Evolutionary conservation across 2,329 filamentous ascomycete species (phyloP).

Genomic region (Exophiala bonariae): DNA sequence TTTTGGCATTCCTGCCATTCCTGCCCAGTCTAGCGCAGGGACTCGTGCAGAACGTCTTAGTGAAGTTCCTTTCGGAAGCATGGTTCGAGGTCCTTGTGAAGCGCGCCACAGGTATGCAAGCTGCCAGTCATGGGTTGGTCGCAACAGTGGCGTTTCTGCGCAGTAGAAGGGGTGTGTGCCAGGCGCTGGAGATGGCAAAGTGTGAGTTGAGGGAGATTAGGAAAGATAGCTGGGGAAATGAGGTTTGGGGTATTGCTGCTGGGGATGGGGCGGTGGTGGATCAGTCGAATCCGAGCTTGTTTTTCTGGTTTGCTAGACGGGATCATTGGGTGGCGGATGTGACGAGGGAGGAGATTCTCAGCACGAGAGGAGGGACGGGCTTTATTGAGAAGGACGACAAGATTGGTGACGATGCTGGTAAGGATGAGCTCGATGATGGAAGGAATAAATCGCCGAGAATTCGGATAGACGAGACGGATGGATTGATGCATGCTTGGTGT

Average conservation of each 20-base stretch:
- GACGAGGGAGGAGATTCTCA: constrained; percentile 57
- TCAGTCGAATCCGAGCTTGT: constrained; percentile 40
- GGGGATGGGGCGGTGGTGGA: constrained; percentile 4
- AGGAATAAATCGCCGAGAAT: constrained; percentile 48
- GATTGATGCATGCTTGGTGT: constrained; percentile 61
- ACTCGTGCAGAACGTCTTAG: constrained; percentile 43
- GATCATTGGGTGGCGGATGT: constrained; percentile 64
- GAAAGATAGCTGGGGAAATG: constrained; percentile 57
- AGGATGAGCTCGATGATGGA: not conserved
- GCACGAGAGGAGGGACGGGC: constrained; percentile 35
- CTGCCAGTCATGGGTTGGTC: constrained; percentile 41
- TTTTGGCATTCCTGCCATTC: constrained; percentile 52
- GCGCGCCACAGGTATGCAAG: constrained; percentile 42
- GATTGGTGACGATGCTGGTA: constrained; percentile 1
- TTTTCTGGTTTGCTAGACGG: constrained; percentile 59
- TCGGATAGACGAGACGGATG: constrained; percentile 53
- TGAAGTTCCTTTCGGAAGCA: constrained; percentile 40
- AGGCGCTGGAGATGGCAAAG: constrained; percentile 59
- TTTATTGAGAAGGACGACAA: not conserved
- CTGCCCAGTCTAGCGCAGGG: constrained; percentile 41
- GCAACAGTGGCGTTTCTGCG: constrained; percentile 54
- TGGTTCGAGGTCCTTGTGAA: constrained; percentile 45
- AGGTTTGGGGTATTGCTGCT: constrained; percentile 54
- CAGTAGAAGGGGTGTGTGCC: constrained; percentile 49
- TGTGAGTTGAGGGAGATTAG: constrained; percentile 60